Conservation (phyloP, 2,329 filamentous ascomycete species). For the Lecanosticta acicola region DNA sequence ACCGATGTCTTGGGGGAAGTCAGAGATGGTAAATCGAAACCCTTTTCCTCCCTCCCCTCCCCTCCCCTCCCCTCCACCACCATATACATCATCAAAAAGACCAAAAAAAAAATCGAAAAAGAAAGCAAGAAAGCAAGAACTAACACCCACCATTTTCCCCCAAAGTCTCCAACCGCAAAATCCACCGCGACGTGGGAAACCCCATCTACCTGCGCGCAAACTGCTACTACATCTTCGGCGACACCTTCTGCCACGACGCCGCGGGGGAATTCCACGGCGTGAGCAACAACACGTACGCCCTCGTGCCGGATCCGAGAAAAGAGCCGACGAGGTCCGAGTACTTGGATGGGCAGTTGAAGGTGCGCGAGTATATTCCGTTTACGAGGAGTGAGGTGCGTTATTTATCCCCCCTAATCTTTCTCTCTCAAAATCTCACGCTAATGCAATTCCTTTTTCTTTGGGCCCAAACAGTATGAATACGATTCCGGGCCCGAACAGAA, state of each 20-base stretch:
- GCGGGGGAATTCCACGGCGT: constrained; percentile 3
- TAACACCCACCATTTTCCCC: background rate
- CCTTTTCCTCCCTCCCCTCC: background rate
- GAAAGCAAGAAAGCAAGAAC: background rate
- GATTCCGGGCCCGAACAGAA: background rate
- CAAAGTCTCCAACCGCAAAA: constrained; percentile 6
- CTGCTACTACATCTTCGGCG: constrained; percentile 7
- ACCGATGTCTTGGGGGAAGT: constrained; percentile 7
- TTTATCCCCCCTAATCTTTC: background rate
- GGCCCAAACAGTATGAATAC: constrained; percentile 1
- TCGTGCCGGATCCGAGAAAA: background rate
- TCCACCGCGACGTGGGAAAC: constrained; percentile 7
- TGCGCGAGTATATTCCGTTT: background rate
- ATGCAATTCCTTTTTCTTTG: too few relatives aligned
- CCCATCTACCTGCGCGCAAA: constrained; percentile 2
- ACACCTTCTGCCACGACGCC: constrained; percentile 8
- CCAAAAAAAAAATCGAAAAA: background rate
- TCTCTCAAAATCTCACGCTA: too few relatives aligned
- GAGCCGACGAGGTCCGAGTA: constrained; percentile 1
- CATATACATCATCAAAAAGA: too few relatives aligned
- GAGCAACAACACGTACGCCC: constrained; percentile 2
- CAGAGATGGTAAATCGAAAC: background rate
- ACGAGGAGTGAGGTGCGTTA: constrained; percentile 1
- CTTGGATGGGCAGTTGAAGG: background rate
- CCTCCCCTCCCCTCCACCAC: background rate